Evolutionary conservation across 768 basidiomycete genomes (phyloP), one percentile per base, ranked within the genome.

Genomic region (Strobilomyces echinocephalus): DNA sequence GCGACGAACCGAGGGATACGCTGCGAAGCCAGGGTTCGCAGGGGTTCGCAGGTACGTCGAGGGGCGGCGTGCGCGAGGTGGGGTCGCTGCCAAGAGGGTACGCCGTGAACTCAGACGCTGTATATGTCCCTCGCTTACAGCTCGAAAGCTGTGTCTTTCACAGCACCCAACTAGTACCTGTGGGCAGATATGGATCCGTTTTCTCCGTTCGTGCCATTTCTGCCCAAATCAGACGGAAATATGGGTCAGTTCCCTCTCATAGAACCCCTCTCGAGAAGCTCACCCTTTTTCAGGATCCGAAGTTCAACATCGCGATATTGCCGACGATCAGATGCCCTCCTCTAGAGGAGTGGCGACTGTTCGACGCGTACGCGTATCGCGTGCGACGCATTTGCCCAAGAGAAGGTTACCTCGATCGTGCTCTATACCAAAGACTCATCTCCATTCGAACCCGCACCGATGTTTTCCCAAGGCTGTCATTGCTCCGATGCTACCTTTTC

Each of bases 141-240:
- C 12, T 60, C 57, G 8, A 56, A 56, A 31, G 53, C 42, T 12
- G 28, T 63, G 18, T 59, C 46, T 30, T 40, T 15, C 9, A 43
- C 46, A 34, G 47, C 61, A 5, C 54, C 63, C 18, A 58, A 63
- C 41, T 55, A n/a, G n/a, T n/a, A 51, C 12, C 42, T 62, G 24
- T 62, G 58, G 61, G 62, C 46, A 44, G 51, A 59, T 18, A 62
- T 63, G 61, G 52, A 53, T 34, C 46, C 61, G 24, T 60, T 60
- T 16, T 42, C 36, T 11, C 60, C 57, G 6, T 55, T 61, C 38
- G 46, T 55, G 1, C 61, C 61, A 7, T 24, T 62, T 6, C 50
- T 62, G 12, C 61, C 61, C 35, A 38, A 45, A 24, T 20, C 26
- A 0, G 49, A 56, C 1, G 28, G 52, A 53, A 24, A 46, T 60